Percentiles rank a stretch among this genome's conserved stretches.
Conservation (phyloP, 805 yeast genomes). For the Lachancea lanzarotensis region DNA sequence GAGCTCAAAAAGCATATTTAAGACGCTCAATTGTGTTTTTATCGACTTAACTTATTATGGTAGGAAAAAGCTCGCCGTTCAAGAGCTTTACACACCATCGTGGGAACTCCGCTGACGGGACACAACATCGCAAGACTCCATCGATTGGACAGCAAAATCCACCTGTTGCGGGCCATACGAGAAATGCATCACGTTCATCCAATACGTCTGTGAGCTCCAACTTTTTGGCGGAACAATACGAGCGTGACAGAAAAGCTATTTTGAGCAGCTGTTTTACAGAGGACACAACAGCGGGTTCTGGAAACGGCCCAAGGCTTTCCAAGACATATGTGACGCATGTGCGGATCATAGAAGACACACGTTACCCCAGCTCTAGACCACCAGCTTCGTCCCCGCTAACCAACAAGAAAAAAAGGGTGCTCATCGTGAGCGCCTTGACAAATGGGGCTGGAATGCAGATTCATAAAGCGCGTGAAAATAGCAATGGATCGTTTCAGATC, state of each 20-base stretch:
- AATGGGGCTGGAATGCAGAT: conserved; percentile 62
- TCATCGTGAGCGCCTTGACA: conserved; percentile 43
- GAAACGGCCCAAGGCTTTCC: conserved; percentile 23
- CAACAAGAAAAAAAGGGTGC: conserved; percentile 55
- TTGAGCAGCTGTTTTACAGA: conserved; percentile 43
- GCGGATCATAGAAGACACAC: conserved; percentile 65
- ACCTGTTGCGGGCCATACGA: conserved; percentile 30
- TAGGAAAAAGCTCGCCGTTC: conserved; percentile 35
- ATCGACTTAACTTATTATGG: conserved; percentile 12
- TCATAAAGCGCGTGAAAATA: conserved; percentile 80
- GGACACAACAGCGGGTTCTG: conserved; percentile 36
- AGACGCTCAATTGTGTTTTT: background rate
- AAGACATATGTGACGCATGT: conserved; percentile 73
- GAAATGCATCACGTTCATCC: conserved; percentile 32
- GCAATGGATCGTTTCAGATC: conserved; percentile 70
- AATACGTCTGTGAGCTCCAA: conserved; percentile 28
- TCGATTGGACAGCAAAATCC: conserved; percentile 19
- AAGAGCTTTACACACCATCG: conserved; percentile 31
- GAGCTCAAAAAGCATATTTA: too few species aligned
- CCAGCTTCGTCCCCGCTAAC: conserved; percentile 43
- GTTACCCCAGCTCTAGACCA: conserved; percentile 62
- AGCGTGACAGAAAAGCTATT: conserved; percentile 45
- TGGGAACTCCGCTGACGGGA: conserved; percentile 29
- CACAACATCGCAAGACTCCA: conserved; percentile 17
- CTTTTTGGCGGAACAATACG: conserved; percentile 50